Evolutionary conservation across 768 basidiomycete species (phyloP), one percentile per base, ranked within the genome.

Genomic region (Inosperma sp.): DNA sequence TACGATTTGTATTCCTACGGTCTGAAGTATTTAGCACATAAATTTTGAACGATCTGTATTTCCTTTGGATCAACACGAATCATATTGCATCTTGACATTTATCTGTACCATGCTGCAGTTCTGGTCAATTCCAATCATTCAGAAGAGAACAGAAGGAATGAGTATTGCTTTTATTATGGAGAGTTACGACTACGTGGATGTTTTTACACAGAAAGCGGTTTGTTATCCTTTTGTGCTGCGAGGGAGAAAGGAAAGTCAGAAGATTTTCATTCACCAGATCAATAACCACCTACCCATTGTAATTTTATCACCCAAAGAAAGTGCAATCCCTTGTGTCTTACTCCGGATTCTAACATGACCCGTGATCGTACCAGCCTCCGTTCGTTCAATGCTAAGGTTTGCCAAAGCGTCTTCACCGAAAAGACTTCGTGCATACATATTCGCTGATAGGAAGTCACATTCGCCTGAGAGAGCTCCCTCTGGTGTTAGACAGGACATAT

Each of bases 361-460:
- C 12, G 84, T 84, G 51, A 98, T 85, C 5, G 76, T 79, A 1
- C 93, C 93, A 9, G 73, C 71, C 49, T 92, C 88, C 36, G 87
- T 84, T 60, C 86, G 79, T 65, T 99, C 95, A 54, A 99, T 83
- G 54, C 88, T 91, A 57, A 97, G 69, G 66, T 99, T 99, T 41
- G 95, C 95, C 22, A 99, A 70, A 0, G 95, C 95, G 62, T 98
- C 95, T 69, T 99, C 95, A 51, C 93, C 94, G 56, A 98, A 99
- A 56, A 95, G 63, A 72, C 90, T 93, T 51, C 88, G 81, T 13
- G 95, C 95, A 69, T 96, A 97, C 80, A 97, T 83, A 64, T 98
- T 97, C 22, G 93, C 95, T 6, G 90, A 91, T 29, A 98, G 73
- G 81, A 97, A 99, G 69, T 94, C 89, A 62, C 94, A 98, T 55